These are phyloP conservation scores for Syzygium malaccense DNA, from an alignment of 441 rosid genomes.

Conservation along the genomic window DNA sequence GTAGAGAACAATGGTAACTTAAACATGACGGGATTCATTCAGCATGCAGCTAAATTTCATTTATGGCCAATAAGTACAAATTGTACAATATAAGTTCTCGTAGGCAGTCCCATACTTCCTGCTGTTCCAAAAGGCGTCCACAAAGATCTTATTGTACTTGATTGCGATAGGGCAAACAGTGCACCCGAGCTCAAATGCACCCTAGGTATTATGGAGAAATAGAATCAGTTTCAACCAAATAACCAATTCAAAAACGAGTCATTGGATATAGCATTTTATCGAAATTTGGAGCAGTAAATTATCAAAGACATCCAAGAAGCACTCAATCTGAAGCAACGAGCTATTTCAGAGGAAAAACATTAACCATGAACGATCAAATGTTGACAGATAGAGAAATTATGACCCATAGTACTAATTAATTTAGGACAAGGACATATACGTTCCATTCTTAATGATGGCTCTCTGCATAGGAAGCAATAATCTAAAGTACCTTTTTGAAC, in stretches of 20 bases:
- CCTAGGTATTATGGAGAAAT: constrained; percentile 38
- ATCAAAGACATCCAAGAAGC: not conserved
- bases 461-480: not conserved
- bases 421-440: not conserved
- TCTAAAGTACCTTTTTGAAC: constrained; percentile 82
- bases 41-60: not conserved
- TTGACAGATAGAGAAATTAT: not conserved
- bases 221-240: not conserved
- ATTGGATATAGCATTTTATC: not conserved
- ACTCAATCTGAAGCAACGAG: not conserved
- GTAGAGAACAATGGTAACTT: not conserved
- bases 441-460: not conserved
- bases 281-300: not conserved
- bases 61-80: not conserved
- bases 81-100: not conserved
- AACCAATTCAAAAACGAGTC: not conserved
- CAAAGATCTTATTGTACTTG: constrained; percentile 93
- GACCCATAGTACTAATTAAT: not conserved
- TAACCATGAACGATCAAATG: not conserved
- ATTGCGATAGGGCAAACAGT: constrained; percentile 94
- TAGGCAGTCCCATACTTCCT: constrained; percentile 58
- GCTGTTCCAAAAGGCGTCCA: constrained; percentile 99
- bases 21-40: not conserved
- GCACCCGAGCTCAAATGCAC: constrained; percentile 94
- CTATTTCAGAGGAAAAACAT: not conserved